phyloP scores from a whole-genome alignment of 2,329 filamentous ascomycete genomes.

The Aaosphaeria pasadenensis region DNA sequence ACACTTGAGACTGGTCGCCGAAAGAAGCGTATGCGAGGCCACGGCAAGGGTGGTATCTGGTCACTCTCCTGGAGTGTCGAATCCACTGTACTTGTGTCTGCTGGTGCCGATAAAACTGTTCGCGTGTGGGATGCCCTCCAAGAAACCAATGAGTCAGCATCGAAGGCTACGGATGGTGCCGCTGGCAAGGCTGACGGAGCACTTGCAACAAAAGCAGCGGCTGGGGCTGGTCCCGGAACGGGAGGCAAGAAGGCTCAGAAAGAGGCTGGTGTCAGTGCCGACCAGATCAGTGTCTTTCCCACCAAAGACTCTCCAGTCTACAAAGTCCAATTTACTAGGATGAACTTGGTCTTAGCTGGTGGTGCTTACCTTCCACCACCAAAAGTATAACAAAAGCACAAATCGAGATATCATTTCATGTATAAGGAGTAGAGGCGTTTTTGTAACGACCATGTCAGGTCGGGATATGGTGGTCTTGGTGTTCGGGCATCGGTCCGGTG shows the following conservation, averaged over 20 bases:
- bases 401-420: no score
- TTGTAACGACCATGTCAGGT: no score
- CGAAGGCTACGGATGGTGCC: slow-evolving; percentile 50
- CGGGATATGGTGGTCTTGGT: no score
- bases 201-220: slow-evolving; percentile 50
- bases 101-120: slow-evolving; percentile 88
- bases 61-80: slow-evolving; percentile 92
- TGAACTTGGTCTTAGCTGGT: slow-evolving; percentile 89
- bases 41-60: slow-evolving; percentile 91
- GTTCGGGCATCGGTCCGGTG: no score
- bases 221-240: slow-evolving; percentile 34
- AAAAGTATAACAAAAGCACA: neutral
- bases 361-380: slow-evolving; percentile 60
- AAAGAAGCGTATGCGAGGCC: slow-evolving; percentile 89
- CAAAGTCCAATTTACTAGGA: slow-evolving; percentile 88
- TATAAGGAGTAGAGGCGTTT: no score
- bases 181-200: slow-evolving; percentile 49
- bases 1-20: slow-evolving; percentile 81
- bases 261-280: slow-evolving; percentile 83
- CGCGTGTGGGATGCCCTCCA: slow-evolving; percentile 87
- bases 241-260: slow-evolving; percentile 71
- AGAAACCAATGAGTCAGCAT: slow-evolving; percentile 54
- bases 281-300: slow-evolving; percentile 91
- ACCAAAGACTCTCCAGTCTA: slow-evolving; percentile 96
- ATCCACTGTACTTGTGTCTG: slow-evolving; percentile 84